Evolutionary conservation across 805 yeast genomes (phyloP), one percentile per base, ranked within the genome.

Genomic region (Soucietia sequanensis): DNA sequence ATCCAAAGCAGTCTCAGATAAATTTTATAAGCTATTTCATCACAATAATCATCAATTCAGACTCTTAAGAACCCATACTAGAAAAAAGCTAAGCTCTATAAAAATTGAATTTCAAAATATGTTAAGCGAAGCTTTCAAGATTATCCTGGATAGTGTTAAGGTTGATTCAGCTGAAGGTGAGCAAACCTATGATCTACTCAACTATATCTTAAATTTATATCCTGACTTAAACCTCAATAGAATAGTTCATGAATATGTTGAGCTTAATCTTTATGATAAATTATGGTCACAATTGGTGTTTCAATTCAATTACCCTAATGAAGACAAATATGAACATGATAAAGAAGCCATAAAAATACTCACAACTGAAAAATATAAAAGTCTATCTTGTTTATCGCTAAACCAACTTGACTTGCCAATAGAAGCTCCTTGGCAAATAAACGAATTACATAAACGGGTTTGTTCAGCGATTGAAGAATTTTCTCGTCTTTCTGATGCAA

Each of bases 171-270:
- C 62, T 3, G 60, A 64, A n/a, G 56, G 66, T 9, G 68, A 63
- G 32, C 57, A 56, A 21, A 52, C 62, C 3, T 60, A 54, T 41
- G 48, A 54, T 31, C 30, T 65, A 9, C 51, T 68, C 3, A 52
- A 51, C 19, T 50, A 57, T 23, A 53, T 67, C 5, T 44, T 63
- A 3, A 34, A 46, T 4, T 44, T 61, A 9, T 56, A 65, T 27
- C 72, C 75, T 0, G 56, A 50, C 1, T 40, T 71, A 12, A 77
- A 81, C 38, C 58, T 78, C 43, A 75, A 68, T 44, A 68, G 66
- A 38, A 64, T 78, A 29, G 66, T 88, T 2, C 82, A 80, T 47
- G 78, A 78, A 35, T 86, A 86, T 46, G 80, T 86, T 11, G 96
- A 90, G 47, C 47, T 70, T 40, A 79, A 80, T 37, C 55, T 87